Base-by-base conservation (phyloP, 352 stramenopile species). In the Globisporangium camurandrum region DNA sequence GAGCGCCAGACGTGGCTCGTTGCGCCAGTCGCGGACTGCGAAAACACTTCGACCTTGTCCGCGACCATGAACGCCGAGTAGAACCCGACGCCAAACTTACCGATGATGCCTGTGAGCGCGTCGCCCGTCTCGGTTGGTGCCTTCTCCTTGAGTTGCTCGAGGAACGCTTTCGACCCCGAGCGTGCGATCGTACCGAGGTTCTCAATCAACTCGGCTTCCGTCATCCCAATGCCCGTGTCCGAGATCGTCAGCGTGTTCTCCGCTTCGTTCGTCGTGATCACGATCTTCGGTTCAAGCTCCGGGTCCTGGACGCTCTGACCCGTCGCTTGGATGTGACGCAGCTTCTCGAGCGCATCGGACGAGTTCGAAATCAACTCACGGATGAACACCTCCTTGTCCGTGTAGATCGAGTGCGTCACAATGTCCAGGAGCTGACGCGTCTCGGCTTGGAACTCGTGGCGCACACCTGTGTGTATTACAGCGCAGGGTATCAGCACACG, bases 61-160 rank as follows among this genome's bases (percentile, higher is more conserved):
- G 90, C 90, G 1, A 99, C 97, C 97, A 99, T 99, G 61, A 99
- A 99, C 16, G 95, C 94, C 5, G 94, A 98, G 75, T 99, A 99
- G 62, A 99, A 99, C 16, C 97, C 97, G 26, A 99, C 97, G 23
- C 97, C 97, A 57, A 99, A 99, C 67, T 99, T 98, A 34, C 97
- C 97, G 57, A 99, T 99, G 57, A 99, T 98, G 41, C 91, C 94
- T 3, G 75, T 73, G 7, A 88, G 63, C 4, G 87, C 86, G 57
- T 92, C 81, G 3, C 75, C 69, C 10, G 74, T 75, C 37, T 84
- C 82, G 2, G 64, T 64, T 10, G 81, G 62, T 8, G 76, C 64
- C 67, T 76, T 75, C 45, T 93, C 78, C 45, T 93, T 93, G 54
- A 97, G 59, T 57, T 97, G 77, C 52, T 98, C 82, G 30, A 99